Evolutionary conservation across 148 eudicot genomes (phyloP), one percentile per base, ranked within the genome.

Genomic region (Heliamphora exappendiculata): DNA sequence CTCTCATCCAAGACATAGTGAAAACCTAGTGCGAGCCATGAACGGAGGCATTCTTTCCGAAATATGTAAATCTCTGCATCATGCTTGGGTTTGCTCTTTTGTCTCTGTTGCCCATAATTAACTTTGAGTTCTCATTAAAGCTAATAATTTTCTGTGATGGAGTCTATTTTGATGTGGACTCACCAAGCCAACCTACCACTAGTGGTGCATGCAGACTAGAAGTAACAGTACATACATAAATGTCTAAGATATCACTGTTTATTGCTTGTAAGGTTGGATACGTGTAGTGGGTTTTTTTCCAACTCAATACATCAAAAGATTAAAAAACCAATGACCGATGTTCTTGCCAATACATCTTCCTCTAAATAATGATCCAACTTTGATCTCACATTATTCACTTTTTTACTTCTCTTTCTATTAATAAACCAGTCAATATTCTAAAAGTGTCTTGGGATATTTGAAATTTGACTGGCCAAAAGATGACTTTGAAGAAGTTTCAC

Each of bases 141-240:
- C 73, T 49, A 78, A 67, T 34, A 78, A 78, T 73, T 76, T 78
- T 17, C 42, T 53, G 3, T 71, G 70, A 29, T 74, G 20, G 22
- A 82, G 79, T n/a, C 81, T 75, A 69, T 68, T 67, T 59, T 76
- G 73, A 54, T 78, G 65, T 7, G 73, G 76, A 37, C 68, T 82
- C 68, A 70, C 49, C 37, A n/a, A n/a, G n/a, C n/a, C n/a, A 82
- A 54, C 29, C 75, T 49, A 24, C 69, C 68, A 70, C 82, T 54
- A 8, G 37, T 75, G n/a, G 53, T 74, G 72, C 79, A 82, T 33
- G 62, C 68, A 41, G 54, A 59, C 17, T 78, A 0, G 58, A 64
- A 42, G 79, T 74, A 70, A 76, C 77, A 17, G 65, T 75, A 1
- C 49, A 70, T 1, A 72, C 19, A 0, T 74, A 77, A 34, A 71